Base-by-base conservation (phyloP, 2,329 filamentous ascomycete species). In the Neurospora sp. region DNA sequence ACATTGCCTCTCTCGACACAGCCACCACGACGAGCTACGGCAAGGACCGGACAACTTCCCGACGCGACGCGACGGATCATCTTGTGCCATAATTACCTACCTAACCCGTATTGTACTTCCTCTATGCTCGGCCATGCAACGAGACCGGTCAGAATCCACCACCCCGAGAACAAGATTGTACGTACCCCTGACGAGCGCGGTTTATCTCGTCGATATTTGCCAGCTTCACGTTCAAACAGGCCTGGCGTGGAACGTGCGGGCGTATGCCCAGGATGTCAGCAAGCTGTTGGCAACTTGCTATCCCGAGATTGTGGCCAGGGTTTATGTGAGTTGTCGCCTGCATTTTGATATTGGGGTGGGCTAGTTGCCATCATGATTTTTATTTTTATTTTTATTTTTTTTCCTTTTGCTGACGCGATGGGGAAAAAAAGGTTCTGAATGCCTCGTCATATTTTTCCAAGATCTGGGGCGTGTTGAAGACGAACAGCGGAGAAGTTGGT, bases 181-280 rank as follows among this genome's bases (percentile, higher is more conserved):
- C 4, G 38, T 38, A 58, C 66, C 66, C 66, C 38, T 43, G 38
- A 38, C 38, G 38, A 67, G 66, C 66, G 66, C 66, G 2, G 38
- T 67, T n/a, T 33, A 68, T 43, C 67, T 68, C n/a, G 67, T 68
- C 8, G 67, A 68, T 43, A 42, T 68, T 68, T 33, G 67, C n/a
- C 10, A 36, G 39, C 67, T 68, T 68, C 4, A n/a, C 39, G 39
- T 38, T 68, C 39, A 46, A 68, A 43, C 67, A 68, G 33, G 33
- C 33, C 28, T 6, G 67, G 23, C 67, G 13, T 36, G 67, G 67
- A 46, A 42, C 39, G 67, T 68, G 23, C 3, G 15, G 3, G 39
- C 19, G n/a, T 68, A 68, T 15, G 67, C 13, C 19, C 39, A 68
- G 67, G 67, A 36, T 28, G 33, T 68, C 19, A 68, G 19, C 39